Evolutionary conservation across 1,284 basidiomycete species (phyloP), one percentile per base, ranked within the genome.

Genomic region (Stygiomarasmius scandens): DNA sequence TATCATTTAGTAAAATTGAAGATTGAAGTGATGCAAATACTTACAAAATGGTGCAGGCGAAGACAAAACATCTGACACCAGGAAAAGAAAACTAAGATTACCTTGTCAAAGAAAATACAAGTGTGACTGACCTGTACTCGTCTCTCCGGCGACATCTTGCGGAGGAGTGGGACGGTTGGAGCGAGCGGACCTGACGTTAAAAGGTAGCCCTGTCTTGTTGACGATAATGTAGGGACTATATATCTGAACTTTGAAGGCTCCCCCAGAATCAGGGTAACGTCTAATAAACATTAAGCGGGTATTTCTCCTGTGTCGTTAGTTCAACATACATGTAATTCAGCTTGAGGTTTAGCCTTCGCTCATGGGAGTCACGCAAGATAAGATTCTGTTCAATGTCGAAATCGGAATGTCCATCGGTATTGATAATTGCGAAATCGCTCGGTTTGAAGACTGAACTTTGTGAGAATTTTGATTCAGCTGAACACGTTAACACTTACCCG

Each of bases 361-460:
- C 90, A 49, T 82, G 80, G 38, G 82, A 74, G 72, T 99, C 97
- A 8, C 88, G 81, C 41, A 99, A 73, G 22, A 83, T 82, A 32
- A 98, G 72, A 16, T 78, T 79, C 52, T 83, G 84, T 67, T 98
- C 95, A 32, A 89, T 80, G 50, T 93, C 90, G 63, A 96, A 93
- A 71, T 97, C 95, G 20, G 96, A 93, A 56, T 92, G 87, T 46
- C 89, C 90, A 69, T 98, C 95, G 4, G 93, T 95, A 64, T 96
- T 97, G 75, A 99, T 96, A 71, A 99, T 98, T 1, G 95, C 90
- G 66, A 98, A 99, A 63, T 99, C 96, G 71, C 95, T 96, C n/a
- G 95, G 91, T 66, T 92, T 92, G 80, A 94, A 96, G n/a, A 86
- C 93, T 90, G 24, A 16, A 20, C 34, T 36, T 24, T 36, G 32